These are phyloP conservation scores for Gonium pectorale DNA, from an alignment of 139 green algal species.

Conservation along the genomic window DNA sequence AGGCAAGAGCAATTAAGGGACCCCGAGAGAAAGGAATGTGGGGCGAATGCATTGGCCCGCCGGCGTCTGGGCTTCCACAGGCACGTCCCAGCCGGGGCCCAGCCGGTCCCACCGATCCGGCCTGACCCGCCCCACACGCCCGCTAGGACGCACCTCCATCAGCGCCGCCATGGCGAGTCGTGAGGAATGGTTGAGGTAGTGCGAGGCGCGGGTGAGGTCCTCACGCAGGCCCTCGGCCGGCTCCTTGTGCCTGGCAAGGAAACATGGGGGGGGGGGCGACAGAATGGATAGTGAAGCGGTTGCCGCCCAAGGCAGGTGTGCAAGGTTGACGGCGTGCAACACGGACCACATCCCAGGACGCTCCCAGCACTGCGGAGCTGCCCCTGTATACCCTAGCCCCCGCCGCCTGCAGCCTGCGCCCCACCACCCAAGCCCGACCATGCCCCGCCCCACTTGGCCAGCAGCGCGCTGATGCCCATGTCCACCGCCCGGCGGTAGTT, in stretches of 20 bases:
- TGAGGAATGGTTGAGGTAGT: slow-evolving; percentile 73
- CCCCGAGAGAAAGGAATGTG: background rate
- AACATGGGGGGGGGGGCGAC: background rate
- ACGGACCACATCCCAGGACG: too few species aligned
- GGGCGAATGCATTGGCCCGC: background rate
- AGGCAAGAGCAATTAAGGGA: background rate
- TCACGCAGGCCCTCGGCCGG: slow-evolving; percentile 40
- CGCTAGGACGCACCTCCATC: slow-evolving; percentile 62
- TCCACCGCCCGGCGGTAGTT: slow-evolving; percentile 20
- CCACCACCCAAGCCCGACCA: background rate
- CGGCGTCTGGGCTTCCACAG: too few species aligned
- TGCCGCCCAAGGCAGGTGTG: too few species aligned
- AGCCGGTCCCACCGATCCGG: background rate
- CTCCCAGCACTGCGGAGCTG: too few species aligned
- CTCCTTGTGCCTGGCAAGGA: slow-evolving; percentile 49
- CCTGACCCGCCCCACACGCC: background rate
- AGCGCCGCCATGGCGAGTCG: slow-evolving; percentile 80
- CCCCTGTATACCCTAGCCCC: too few species aligned
- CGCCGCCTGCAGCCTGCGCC: too few species aligned
- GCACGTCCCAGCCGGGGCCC: too few species aligned
- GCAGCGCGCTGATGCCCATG: slow-evolving; percentile 12
- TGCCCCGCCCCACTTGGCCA: background rate
- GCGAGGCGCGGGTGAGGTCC: slow-evolving; percentile 65
- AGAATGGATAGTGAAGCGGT: background rate
- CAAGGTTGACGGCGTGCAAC: too few species aligned